Evolutionary conservation across 768 basidiomycete species (phyloP).

Genomic region (Podaxis mareebaensis): DNA sequence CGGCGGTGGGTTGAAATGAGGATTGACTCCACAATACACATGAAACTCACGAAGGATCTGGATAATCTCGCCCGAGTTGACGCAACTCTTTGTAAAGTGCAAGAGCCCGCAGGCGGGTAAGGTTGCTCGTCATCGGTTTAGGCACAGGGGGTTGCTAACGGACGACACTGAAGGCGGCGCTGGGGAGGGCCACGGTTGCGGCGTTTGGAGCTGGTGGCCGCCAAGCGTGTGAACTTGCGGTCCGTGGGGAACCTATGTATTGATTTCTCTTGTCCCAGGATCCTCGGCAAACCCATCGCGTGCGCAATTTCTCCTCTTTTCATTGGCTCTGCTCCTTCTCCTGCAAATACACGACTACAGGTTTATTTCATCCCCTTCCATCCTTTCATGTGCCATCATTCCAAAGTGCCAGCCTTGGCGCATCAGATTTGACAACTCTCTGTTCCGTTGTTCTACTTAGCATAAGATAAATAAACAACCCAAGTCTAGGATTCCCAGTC

Average conservation of each 20-base stretch:
- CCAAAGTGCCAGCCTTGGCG: not conserved
- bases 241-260: not conserved
- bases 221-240: not conserved
- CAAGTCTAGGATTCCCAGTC: too few relatives aligned
- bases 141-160: conserved; percentile 4
- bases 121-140: conserved; percentile 45
- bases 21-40: conserved; percentile 1
- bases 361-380: not conserved
- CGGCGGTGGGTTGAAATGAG: conserved; percentile 9
- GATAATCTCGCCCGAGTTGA: conserved; percentile 78
- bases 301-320: not conserved
- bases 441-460: not conserved
- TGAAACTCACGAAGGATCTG: conserved; percentile 70
- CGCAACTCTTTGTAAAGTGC: conserved; percentile 83
- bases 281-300: not conserved
- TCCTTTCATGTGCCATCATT: not conserved
- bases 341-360: not conserved
- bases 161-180: conserved; percentile 6
- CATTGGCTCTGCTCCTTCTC: not conserved
- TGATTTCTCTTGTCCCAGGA: not conserved
- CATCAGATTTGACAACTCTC: not conserved
- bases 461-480: too few relatives aligned
- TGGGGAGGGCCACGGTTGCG: not conserved
- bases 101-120: conserved; percentile 63
- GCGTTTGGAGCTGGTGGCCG: not conserved